Conservation (phyloP, 768 basidiomycete genomes). For the Phanerodontia chrysosporium region DNA sequence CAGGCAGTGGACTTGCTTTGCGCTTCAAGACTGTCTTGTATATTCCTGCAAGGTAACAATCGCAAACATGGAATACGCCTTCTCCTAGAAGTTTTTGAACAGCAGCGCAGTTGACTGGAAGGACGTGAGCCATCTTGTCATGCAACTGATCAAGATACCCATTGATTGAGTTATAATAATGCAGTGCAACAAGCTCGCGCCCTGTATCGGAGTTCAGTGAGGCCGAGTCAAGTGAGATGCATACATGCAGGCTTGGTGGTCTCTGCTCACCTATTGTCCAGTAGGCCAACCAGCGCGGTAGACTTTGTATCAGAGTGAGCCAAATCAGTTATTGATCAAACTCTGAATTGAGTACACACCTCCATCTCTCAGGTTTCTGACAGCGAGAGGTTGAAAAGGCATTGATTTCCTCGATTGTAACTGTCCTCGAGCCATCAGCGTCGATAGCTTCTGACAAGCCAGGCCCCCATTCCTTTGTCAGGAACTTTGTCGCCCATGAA, state of each 20-base stretch:
- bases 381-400: constrained; percentile 22
- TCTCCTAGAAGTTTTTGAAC: neutral
- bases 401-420: constrained; percentile 29
- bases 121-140: neutral
- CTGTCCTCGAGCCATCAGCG: constrained; percentile 28
- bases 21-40: neutral
- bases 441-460: constrained; percentile 28
- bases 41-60: neutral
- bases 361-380: constrained; percentile 19
- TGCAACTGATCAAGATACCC: neutral
- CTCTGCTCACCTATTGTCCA: constrained; percentile 26
- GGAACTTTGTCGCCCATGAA: constrained; percentile 23
- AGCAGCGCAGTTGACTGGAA: neutral
- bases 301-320: constrained; percentile 3
- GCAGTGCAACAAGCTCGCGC: neutral
- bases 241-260: too few relatives aligned
- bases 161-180: neutral
- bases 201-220: neutral
- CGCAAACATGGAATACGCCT: neutral
- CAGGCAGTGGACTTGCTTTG: neutral
- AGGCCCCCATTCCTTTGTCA: constrained; percentile 14
- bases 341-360: constrained; percentile 14
- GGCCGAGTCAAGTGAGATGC: too few relatives aligned
- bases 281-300: constrained; percentile 27
- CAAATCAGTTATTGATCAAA: neutral